Percentiles rank a stretch among this genome's conserved stretches.
Evolutionary conservation across 352 stramenopile genomes (phyloP).

Genomic region (Thraustochytrium striatum): DNA sequence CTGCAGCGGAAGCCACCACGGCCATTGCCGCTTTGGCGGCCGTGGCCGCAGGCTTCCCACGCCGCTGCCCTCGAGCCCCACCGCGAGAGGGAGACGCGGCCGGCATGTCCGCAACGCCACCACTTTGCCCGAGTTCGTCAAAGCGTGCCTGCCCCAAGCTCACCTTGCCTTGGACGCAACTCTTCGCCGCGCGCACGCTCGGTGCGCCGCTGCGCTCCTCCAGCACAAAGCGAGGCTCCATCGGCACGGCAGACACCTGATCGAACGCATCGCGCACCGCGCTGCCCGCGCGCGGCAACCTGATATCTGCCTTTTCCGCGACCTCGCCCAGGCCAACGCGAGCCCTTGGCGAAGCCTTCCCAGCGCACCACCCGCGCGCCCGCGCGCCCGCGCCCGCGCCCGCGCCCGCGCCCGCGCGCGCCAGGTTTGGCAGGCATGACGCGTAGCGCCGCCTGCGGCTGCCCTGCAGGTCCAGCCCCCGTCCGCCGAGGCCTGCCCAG

Average conservation of each 20-base stretch:
- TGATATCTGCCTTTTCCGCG: not conserved
- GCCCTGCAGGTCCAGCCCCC: too few relatives aligned
- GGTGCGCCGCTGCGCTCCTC: not conserved
- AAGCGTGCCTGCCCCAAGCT: not conserved
- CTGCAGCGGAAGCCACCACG: not conserved
- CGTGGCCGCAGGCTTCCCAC: too few relatives aligned
- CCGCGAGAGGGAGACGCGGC: too few relatives aligned
- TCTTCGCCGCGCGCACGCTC: not conserved
- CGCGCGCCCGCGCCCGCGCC: not conserved
- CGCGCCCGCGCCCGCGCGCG: not conserved
- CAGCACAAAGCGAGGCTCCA: not conserved
- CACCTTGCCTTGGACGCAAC: not conserved
- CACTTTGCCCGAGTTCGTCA: not conserved
- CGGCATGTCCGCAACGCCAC: not conserved
- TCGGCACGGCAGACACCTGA: not conserved
- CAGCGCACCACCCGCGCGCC: not conserved
- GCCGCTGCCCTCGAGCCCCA: too few relatives aligned
- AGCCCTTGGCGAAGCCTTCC: not conserved
- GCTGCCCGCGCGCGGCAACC: not conserved
- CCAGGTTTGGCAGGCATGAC: too few relatives aligned
- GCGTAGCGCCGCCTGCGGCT: not conserved
- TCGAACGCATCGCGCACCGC: not conserved
- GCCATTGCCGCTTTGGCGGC: not conserved
- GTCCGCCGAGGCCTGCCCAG: too few relatives aligned
- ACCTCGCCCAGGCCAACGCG: not conserved